Evolutionary conservation across 371 early-diverging fungal species (phyloP), one percentile per base, ranked within the genome.

Genomic region (Apophysomyces elegans): DNA sequence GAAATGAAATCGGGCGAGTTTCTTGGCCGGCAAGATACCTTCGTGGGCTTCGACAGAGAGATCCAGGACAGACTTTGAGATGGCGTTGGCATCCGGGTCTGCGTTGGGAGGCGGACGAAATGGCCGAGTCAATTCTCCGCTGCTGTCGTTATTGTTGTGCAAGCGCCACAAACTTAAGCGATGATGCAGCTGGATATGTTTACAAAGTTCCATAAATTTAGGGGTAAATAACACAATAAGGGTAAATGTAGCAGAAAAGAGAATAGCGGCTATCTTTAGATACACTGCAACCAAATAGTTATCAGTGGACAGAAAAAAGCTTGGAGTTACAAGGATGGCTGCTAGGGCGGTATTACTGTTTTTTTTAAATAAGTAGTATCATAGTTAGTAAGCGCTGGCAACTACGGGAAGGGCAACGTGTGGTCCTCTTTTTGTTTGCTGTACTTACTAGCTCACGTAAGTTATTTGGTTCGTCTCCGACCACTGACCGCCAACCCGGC

Each of bases 401-500:
- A 26, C 32, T 26, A 26, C 2, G 32, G 2, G 32, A 26, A 26
- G 32, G 1, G 32, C 32, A 26, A 26, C 2, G 2, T 2, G 32
- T 26, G 32, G 32, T 2, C 32, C 13, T 45, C 6, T 16, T 37
- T 37, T 12, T 4, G 4, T 38, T 7, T 62, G 13, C 16, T 12
- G 13, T 5, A 71, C 81, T 75, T 78, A 81, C 81, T 78, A 81
- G 65, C 77, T 81, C 14, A 81, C 79, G 59, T 76, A 81, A 12
- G 73, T 71, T 46, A 78, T 73, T 62, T 81, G 81, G n/a, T 73
- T 74, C 12, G 81, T 62, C 56, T 81, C 81, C 9, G 78, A 76
- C 75, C 73, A 78, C 73, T 74, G 76, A 6, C 75, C 71, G 18
- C 64, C 64, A 16, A 81, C 72, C 37, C 70, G 66, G 32, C 79